Conservation (phyloP, 768 basidiomycete genomes). For the Trametes cubensis region DNA sequence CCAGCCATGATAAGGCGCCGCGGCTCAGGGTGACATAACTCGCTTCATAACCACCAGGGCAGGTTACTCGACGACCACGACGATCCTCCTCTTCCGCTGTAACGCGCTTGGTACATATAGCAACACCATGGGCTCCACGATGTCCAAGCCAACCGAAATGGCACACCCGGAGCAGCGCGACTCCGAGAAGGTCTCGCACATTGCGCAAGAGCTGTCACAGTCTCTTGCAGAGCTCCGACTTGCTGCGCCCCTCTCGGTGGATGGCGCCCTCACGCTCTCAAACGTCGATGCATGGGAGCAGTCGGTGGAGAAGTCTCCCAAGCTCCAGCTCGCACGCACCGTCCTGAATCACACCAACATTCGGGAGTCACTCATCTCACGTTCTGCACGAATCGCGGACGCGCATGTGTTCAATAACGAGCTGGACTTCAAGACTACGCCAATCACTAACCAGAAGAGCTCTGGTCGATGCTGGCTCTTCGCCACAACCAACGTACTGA, state of each 20-base stretch:
- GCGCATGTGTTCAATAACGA: slow-evolving; percentile 82
- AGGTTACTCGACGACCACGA: neutral
- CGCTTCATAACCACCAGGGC: neutral
- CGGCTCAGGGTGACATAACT: neutral
- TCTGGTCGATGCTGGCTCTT: slow-evolving; percentile 97
- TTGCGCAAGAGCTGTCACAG: slow-evolving; percentile 19
- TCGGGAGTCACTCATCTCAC: slow-evolving; percentile 60
- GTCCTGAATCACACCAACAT: slow-evolving; percentile 74
- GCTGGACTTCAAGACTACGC: slow-evolving; percentile 79
- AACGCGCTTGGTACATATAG: neutral
- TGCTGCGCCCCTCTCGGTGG: slow-evolving; percentile 46
- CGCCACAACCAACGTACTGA: slow-evolving; percentile 84
- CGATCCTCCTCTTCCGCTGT: neutral
- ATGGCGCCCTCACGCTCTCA: slow-evolving; percentile 62
- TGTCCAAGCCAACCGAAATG: slow-evolving; percentile 35
- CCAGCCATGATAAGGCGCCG: too few relatives aligned
- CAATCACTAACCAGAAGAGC: slow-evolving; percentile 84
- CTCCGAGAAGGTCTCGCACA: slow-evolving; percentile 24
- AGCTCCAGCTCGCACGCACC: slow-evolving; percentile 73
- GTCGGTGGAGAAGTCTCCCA: slow-evolving; percentile 54
- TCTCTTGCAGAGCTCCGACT: slow-evolving; percentile 21
- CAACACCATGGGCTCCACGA: slow-evolving; percentile 39
- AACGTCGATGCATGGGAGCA: slow-evolving; percentile 73
- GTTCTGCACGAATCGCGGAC: slow-evolving; percentile 62
- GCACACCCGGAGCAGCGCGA: slow-evolving; percentile 24